These are phyloP conservation scores for Perkinsus olseni DNA, from an alignment of 169 alveolate species.

Conservation along the genomic window DNA sequence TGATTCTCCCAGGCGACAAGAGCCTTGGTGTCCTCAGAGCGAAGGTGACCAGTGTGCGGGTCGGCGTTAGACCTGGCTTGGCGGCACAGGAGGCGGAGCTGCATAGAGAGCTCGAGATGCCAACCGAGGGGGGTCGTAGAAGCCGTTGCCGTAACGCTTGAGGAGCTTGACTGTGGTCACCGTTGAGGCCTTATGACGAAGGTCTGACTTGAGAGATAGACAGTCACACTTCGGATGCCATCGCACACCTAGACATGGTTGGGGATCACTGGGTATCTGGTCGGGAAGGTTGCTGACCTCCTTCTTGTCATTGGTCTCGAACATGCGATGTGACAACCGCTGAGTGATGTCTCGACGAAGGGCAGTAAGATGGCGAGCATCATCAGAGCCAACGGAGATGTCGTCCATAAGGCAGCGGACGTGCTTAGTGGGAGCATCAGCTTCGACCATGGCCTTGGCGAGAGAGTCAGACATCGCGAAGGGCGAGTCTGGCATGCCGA, in stretches of 20 bases:
- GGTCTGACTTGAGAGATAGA: not conserved
- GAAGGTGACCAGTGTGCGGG: not conserved
- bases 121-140: conserved; percentile 1
- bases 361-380: not conserved
- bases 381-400: not conserved
- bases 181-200: not conserved
- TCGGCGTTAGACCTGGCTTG: not conserved
- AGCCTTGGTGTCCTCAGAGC: not conserved
- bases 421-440: not conserved
- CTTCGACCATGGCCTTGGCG: not conserved
- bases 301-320: not conserved
- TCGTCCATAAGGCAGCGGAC: not conserved
- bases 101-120: not conserved
- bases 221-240: not conserved
- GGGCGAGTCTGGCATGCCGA: not conserved
- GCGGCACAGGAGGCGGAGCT: not conserved
- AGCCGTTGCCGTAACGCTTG: not conserved
- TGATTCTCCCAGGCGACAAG: not conserved
- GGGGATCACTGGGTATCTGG: not conserved
- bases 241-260: not conserved
- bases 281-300: not conserved
- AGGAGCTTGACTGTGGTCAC: not conserved
- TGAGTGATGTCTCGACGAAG: not conserved
- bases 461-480: not conserved
- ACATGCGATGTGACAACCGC: not conserved